Conservation (phyloP, 768 basidiomycete genomes). For the Scleroderma bovista region DNA sequence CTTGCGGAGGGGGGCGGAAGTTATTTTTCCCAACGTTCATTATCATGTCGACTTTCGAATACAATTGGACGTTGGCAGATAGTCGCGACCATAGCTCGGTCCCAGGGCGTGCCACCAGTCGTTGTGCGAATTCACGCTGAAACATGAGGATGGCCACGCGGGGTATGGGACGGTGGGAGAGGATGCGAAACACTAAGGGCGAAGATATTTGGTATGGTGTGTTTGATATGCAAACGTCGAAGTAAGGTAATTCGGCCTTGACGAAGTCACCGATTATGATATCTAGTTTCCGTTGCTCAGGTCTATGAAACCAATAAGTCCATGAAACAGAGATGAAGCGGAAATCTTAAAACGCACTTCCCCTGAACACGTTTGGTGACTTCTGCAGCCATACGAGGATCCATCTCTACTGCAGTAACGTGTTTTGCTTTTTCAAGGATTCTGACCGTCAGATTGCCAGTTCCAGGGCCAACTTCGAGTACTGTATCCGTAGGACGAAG, state of each 20-base stretch:
- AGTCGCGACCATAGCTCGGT: constrained; percentile 89
- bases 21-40: constrained; percentile 97
- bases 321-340: not conserved
- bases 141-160: constrained; percentile 98
- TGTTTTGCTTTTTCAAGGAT: constrained; percentile 92
- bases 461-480: constrained; percentile 96
- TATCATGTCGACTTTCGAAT: constrained; percentile 92
- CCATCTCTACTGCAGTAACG: constrained; percentile 94
- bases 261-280: constrained; percentile 97
- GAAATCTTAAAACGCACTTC: constrained; percentile 59
- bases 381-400: constrained; percentile 98
- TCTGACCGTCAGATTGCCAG: constrained; percentile 90
- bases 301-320: constrained; percentile 42
- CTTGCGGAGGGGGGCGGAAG: constrained; percentile 92
- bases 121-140: constrained; percentile 95
- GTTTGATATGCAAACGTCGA: constrained; percentile 98
- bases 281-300: constrained; percentile 92
- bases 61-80: constrained; percentile 95
- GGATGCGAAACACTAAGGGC: constrained; percentile 91
- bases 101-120: constrained; percentile 81
- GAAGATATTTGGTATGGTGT: constrained; percentile 99
- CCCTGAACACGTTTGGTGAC: constrained; percentile 96
- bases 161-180: constrained; percentile 92
- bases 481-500: constrained; percentile 92
- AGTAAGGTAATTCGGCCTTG: constrained; percentile 96